phyloP scores from a whole-genome alignment of 805 yeast genomes.

The Kregervanrija delftensis region DNA sequence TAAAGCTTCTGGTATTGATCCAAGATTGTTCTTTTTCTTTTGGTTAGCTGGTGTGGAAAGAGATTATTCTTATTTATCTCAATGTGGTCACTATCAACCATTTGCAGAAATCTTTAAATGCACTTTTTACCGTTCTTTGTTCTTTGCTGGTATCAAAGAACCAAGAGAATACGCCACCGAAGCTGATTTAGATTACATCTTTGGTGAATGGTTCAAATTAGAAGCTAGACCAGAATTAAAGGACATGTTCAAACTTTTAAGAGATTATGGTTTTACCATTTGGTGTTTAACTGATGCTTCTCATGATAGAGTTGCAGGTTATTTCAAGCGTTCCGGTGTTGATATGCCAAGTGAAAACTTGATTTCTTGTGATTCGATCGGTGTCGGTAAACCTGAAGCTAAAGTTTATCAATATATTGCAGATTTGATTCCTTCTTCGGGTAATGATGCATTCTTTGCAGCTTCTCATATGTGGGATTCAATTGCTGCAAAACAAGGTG shows the following conservation, averaged over 20 bases:
- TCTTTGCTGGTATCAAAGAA: slow-evolving; percentile 22
- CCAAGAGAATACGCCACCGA: slow-evolving; percentile 23
- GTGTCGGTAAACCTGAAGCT: slow-evolving; percentile 26
- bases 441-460: slow-evolving; percentile 26
- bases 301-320: slow-evolving; percentile 22
- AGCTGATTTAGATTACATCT: slow-evolving; percentile 21
- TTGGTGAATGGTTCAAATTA: slow-evolving; percentile 19
- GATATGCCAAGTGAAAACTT: slow-evolving; percentile 24
- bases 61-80: slow-evolving; percentile 42
- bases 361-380: slow-evolving; percentile 25
- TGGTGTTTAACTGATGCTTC: slow-evolving; percentile 28
- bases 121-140: slow-evolving; percentile 23
- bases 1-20: slow-evolving; percentile 15
- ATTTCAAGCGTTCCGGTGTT: slow-evolving; percentile 20
- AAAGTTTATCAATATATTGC: slow-evolving; percentile 23
- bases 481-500: slow-evolving; percentile 26
- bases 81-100: slow-evolving; percentile 21
- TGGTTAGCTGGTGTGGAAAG: slow-evolving; percentile 55
- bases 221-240: slow-evolving; percentile 23
- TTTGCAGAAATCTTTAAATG: slow-evolving; percentile 19
- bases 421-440: slow-evolving; percentile 19
- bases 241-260: slow-evolving; percentile 21
- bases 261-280: slow-evolving; percentile 25
- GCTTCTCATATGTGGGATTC: slow-evolving; percentile 30
- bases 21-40: slow-evolving; percentile 12